Base-by-base conservation (phyloP, 2,329 filamentous ascomycete species). In the Didymosphaeria variabile region DNA sequence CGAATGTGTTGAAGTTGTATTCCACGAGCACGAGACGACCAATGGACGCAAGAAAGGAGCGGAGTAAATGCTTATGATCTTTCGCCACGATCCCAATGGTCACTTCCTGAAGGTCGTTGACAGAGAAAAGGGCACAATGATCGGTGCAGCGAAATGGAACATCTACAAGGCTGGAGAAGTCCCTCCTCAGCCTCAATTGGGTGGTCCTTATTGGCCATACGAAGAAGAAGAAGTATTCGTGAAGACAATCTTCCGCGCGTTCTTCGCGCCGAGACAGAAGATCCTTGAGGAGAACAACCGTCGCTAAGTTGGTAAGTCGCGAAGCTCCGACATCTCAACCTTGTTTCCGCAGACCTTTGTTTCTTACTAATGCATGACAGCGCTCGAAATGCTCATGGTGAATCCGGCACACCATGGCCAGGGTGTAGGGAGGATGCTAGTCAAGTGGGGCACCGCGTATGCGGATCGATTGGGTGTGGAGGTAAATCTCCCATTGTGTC, bases 161-260 rank as follows among this genome's bases (percentile, higher is more conserved):
- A 23, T 65, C 12, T 63, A 61, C 46, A 46, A 62, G 19, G 57
- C 26, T 9, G 61, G 51, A 5, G 19, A 46, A n/a, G 19, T 62
- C 0, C 64, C 57, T 32, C 57, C 57, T 12, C 55, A 62, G 36
- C 50, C 60, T 51, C 15, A 56, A 32, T 21, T 60, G 21, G 54
- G 23, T n/a, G 60, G 60, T 13, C 38, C 60, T 6, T 67, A 62
- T 21, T 67, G 55, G 60, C 19, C 60, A 13, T 57, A 36, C 29
- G 55, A 61, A 4, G 61, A 61, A 4, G 57, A 63, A 4, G 61
- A 61, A 19, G 63, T 61, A 9, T 66, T 62, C 42, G 63, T 57
- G n/a, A 49, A 58, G 23, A 15, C 44, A 1, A 29, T 65, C 12
- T 65, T 63, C n/a, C 36, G 32, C 9, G 44, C 23, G 4, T 61